Base-by-base conservation (phyloP, 352 stramenopile genomes). In the Globisporangium barbulae region DNA sequence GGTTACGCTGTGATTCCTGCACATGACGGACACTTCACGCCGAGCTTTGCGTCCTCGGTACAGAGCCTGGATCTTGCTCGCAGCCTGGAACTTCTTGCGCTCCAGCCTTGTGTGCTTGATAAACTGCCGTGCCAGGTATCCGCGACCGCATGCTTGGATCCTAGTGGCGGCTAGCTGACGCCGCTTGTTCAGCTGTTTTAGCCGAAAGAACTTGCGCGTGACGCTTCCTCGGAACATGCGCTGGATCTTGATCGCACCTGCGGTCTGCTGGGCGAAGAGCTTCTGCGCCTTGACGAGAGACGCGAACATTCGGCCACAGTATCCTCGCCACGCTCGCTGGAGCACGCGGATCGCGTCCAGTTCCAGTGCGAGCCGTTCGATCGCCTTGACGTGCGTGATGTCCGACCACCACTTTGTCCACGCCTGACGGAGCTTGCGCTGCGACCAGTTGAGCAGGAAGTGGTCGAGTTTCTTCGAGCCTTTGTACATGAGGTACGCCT, bases 401-500 rank as follows among this genome's bases (percentile, higher is more conserved):
- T 87, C 71, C 0, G 70, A 76, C 65, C 69, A 85, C 85, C 85
- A 94, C 22, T 79, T 85, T 22, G 72, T 80, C 85, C 83, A 94
- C 22, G 78, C 79, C 49, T 89, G 73, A 0, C 71, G 75, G 17
- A 91, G 54, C 49, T 88, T 86, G 49, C 85, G 81, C 47, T 89
- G 78, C 0, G 76, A 80, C 81, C 81, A 91, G 53, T 90, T 90
- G 30, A 75, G 64, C 25, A 92, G 54, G 52, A 93, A 91, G 7
- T 67, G 55, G 47, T 92, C 82, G 15, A 94, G 76, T 53, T 88
- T 88, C 60, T 90, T 89, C 49, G 75, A 85, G 21, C 85, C 85
- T 56, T 90, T 91, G 72, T 91, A 93, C 42, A 91, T 74, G 21
- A 92, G 68, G 25, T 93, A 89, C 2, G 74, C 79, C 30, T 88